Percentiles rank a stretch among this genome's conserved stretches.
phyloP scores from a whole-genome alignment of 2,329 filamentous ascomycete species.

The Plenodomus lindquistii region DNA sequence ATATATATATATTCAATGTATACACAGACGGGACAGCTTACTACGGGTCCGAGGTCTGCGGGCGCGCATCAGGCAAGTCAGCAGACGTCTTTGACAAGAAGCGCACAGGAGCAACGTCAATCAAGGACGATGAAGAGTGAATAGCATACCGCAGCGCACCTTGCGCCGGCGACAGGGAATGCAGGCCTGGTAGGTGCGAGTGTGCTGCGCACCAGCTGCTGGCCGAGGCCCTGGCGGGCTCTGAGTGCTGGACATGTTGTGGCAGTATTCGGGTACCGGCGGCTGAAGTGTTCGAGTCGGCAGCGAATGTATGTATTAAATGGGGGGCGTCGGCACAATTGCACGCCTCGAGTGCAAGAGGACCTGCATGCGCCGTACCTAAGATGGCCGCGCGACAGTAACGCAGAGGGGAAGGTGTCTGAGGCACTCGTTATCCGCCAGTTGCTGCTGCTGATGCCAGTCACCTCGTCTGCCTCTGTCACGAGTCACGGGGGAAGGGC shows the following conservation, averaged over 20 bases:
- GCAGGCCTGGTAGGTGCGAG: constrained; percentile 51
- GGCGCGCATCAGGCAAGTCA: constrained; percentile 1
- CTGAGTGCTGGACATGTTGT: constrained; percentile 27
- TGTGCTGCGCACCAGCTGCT: constrained; percentile 31
- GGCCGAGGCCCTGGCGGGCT: constrained; percentile 24
- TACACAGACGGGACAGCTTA: not conserved
- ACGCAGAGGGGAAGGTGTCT: constrained; percentile 16
- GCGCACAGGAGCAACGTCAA: not conserved
- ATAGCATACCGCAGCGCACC: constrained; percentile 56
- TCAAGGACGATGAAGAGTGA: not conserved
- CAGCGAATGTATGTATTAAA: constrained; percentile 6
- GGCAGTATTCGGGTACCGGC: constrained; percentile 19
- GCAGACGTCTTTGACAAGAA: not conserved
- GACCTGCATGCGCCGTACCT: constrained; percentile 17
- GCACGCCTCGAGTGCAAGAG: constrained; percentile 1
- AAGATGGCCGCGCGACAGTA: constrained; percentile 8
- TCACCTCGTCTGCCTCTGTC: not conserved
- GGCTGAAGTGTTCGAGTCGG: constrained; percentile 11
- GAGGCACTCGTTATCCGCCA: not conserved
- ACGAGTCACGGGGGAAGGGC: not conserved
- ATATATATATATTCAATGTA: too few species aligned
- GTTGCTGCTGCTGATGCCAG: not conserved
- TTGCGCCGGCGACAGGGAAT: constrained; percentile 61
- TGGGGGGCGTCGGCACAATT: constrained; percentile 2
- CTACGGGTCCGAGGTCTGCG: constrained; percentile 4